Conservation (phyloP, 805 yeast species). For the Myxozyma neglecta region DNA sequence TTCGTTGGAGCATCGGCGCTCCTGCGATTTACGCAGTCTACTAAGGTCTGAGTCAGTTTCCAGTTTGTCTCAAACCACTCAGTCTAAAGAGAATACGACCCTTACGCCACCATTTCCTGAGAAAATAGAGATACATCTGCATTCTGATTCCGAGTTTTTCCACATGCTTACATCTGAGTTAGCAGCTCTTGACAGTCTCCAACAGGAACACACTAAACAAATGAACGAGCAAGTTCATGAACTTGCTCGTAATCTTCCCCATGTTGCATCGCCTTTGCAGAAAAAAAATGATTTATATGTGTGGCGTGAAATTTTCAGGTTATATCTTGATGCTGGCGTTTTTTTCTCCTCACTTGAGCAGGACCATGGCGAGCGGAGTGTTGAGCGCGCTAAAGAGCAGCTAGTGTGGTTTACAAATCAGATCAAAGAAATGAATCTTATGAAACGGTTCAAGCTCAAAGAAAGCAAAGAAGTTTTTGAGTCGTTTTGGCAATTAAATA, state of each 20-base stretch:
- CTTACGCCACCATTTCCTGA: neutral
- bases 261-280: slow-evolving; percentile 45
- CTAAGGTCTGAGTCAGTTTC: neutral
- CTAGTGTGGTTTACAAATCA: slow-evolving; percentile 46
- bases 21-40: neutral
- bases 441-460: slow-evolving; percentile 49
- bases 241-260: slow-evolving; percentile 46
- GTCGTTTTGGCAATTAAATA: slow-evolving; percentile 55
- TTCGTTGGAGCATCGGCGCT: neutral
- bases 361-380: slow-evolving; percentile 48
- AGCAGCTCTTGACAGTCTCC: slow-evolving; percentile 49
- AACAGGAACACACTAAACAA: slow-evolving; percentile 45
- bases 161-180: slow-evolving; percentile 57
- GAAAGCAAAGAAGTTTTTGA: slow-evolving; percentile 49
- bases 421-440: slow-evolving; percentile 44
- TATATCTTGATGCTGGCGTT: slow-evolving; percentile 65
- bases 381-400: slow-evolving; percentile 49
- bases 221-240: slow-evolving; percentile 47
- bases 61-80: neutral
- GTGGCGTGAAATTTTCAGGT: slow-evolving; percentile 69
- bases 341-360: slow-evolving; percentile 56
- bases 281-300: slow-evolving; percentile 55
- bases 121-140: slow-evolving; percentile 45
- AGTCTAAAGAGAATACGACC: neutral
- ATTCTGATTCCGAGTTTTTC: slow-evolving; percentile 62